Percentiles rank a stretch among this genome's conserved stretches.
These are phyloP conservation scores for Colletotrichum tofieldiae DNA, from an alignment of 2,329 filamentous ascomycete genomes.

Conservation along the genomic window DNA sequence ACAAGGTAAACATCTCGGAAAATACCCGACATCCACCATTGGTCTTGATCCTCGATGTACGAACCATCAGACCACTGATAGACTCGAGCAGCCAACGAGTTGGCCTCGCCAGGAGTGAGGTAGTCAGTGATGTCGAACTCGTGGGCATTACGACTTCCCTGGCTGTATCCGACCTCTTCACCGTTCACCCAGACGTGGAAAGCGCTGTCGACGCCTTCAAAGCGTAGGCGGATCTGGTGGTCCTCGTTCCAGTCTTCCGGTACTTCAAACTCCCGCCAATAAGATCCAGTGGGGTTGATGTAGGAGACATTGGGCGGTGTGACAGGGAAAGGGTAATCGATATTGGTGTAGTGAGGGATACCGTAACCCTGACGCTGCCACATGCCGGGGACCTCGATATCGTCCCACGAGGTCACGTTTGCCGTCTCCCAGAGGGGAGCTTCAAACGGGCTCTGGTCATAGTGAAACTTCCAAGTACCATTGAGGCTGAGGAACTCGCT, in stretches of 20 bases:
- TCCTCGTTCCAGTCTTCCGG: constrained; percentile 60
- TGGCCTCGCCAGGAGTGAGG: constrained; percentile 62
- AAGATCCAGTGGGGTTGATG: constrained; percentile 76
- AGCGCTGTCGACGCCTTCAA: constrained; percentile 82
- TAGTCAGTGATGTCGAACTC: constrained; percentile 79
- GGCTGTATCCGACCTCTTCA: constrained; percentile 77
- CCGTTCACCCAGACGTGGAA: constrained; percentile 82
- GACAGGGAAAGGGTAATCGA: constrained; percentile 77
- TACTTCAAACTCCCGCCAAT: constrained; percentile 70
- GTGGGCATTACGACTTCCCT: constrained; percentile 80
- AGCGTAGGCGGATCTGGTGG: constrained; percentile 75
- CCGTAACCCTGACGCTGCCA: constrained; percentile 80
- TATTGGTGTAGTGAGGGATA: constrained; percentile 78
- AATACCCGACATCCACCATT: constrained; percentile 79
- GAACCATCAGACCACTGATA: constrained; percentile 81
- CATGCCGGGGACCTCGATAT: constrained; percentile 75
- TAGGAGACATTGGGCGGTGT: constrained; percentile 76
- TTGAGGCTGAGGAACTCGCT: constrained; percentile 57
- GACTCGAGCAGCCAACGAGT: constrained; percentile 75
- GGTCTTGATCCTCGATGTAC: constrained; percentile 80
- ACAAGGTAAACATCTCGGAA: constrained; percentile 79
- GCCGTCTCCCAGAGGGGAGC: constrained; percentile 44
- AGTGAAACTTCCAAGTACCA: constrained; percentile 59
- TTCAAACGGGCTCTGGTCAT: constrained; percentile 54
- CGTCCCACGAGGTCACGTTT: constrained; percentile 56